phyloP scores from a whole-genome alignment of 129 eudicot genomes.

The Tagetes erecta region DNA sequence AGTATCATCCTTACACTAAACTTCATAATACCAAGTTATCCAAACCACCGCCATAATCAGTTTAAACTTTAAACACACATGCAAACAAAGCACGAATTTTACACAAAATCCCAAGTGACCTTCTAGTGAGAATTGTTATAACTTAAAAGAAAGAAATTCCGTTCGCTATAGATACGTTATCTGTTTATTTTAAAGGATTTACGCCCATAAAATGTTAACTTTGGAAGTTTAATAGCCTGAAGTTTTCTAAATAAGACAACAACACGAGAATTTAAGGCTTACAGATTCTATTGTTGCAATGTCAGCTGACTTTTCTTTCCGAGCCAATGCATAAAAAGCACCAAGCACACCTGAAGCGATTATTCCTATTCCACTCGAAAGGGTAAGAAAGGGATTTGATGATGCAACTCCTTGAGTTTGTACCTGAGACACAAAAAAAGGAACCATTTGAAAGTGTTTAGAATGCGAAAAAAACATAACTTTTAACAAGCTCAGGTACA shows the following conservation, averaged over 20 bases:
- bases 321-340: slow-evolving; percentile 72
- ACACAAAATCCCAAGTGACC: background rate
- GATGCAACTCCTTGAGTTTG: slow-evolving; percentile 43
- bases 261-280: slow-evolving; percentile 32
- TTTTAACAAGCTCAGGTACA: background rate
- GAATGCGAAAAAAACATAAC: background rate
- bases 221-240: slow-evolving; percentile 5
- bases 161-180: background rate
- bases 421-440: slow-evolving; percentile 35
- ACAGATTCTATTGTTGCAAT: slow-evolving; percentile 73
- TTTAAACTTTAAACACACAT: background rate
- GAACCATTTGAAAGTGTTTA: slow-evolving; percentile 25
- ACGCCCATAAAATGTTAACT: background rate
- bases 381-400: slow-evolving; percentile 57
- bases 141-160: background rate
- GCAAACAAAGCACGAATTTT: slow-evolving; percentile 10
- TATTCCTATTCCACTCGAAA: slow-evolving; percentile 71
- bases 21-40: background rate
- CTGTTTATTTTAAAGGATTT: background rate
- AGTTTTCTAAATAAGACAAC: background rate
- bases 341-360: slow-evolving; percentile 77
- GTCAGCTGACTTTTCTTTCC: slow-evolving; percentile 60
- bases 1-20: background rate
- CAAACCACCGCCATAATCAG: background rate
- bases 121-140: slow-evolving; percentile 14